Evolutionary conservation across 345 rosid genomes (phyloP).

Genomic region (Aquilaria sinensis): DNA sequence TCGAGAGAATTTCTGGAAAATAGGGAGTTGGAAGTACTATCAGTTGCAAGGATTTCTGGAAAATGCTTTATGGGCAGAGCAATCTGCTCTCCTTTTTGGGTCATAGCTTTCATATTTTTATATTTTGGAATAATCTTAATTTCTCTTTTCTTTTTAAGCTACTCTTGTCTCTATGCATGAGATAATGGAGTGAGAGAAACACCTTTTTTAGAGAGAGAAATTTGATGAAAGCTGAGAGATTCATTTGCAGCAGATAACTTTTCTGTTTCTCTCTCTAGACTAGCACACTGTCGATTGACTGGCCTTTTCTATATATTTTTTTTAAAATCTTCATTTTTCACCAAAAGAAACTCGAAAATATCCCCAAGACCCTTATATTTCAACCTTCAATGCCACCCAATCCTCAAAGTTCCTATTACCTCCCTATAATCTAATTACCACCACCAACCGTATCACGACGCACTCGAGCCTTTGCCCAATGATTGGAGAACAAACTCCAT

Average conservation of each 20-base stretch:
- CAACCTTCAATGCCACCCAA: no score
- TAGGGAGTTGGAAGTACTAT: conserved; percentile 19
- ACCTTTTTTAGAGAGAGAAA: conserved; percentile 21
- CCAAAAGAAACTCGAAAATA: no score
- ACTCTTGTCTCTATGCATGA: conserved; percentile 18
- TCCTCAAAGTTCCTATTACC: no score
- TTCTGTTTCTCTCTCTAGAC: conserved; percentile 7
- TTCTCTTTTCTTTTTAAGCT: neutral
- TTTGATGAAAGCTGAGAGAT: conserved; percentile 1
- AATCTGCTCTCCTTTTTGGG: conserved; percentile 17
- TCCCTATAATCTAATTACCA: no score
- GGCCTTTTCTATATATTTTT: conserved; percentile 2
- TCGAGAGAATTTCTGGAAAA: conserved; percentile 20
- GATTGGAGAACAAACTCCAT: no score
- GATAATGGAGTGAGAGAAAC: conserved; percentile 26
- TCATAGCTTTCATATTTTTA: neutral
- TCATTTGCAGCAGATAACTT: neutral
- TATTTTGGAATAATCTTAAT: neutral
- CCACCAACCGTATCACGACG: no score
- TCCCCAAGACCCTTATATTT: no score
- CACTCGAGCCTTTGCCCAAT: no score
- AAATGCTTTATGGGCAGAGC: conserved; percentile 34
- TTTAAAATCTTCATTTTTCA: no score
- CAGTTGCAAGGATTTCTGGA: conserved; percentile 43
- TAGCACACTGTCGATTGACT: conserved; percentile 15